Conservation (phyloP, 805 yeast species). For the Cyberlindnera nakhonratchasimensis region DNA sequence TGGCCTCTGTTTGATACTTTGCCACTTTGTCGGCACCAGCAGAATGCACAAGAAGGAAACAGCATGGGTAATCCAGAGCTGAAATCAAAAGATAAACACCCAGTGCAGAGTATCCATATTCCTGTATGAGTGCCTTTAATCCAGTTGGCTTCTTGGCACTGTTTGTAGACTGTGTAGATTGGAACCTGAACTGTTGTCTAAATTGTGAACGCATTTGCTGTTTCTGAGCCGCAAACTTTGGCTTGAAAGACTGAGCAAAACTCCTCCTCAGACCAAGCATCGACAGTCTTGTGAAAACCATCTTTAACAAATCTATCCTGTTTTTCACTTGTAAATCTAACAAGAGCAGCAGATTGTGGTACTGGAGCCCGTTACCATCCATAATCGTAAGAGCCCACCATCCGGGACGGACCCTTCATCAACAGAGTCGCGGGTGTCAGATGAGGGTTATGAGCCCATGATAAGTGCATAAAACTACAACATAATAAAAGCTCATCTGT, state of each 20-base stretch:
- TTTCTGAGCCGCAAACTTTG: conserved; percentile 8
- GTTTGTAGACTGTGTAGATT: conserved; percentile 9
- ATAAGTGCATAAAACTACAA: too few relatives aligned
- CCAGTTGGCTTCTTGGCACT: conserved; percentile 26
- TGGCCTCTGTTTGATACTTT: conserved; percentile 57
- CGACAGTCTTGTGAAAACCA: not conserved
- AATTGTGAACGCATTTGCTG: conserved; percentile 8
- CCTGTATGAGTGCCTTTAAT: conserved; percentile 63
- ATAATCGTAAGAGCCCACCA: too few relatives aligned
- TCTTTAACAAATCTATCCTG: not conserved
- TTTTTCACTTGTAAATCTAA: too few relatives aligned
- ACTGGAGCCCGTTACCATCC: too few relatives aligned
- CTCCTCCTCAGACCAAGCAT: conserved; percentile 12
- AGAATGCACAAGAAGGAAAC: conserved; percentile 79
- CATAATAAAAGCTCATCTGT: too few relatives aligned
- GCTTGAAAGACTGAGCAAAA: conserved; percentile 1
- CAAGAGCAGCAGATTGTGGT: too few relatives aligned
- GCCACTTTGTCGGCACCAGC: conserved; percentile 81
- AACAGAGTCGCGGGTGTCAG: too few relatives aligned
- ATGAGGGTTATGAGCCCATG: too few relatives aligned
- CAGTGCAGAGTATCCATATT: conserved; percentile 88
- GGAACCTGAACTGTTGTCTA: conserved; percentile 11
- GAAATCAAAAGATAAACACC: conserved; percentile 79
- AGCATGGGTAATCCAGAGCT: conserved; percentile 74
- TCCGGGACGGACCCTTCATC: too few relatives aligned